Conservation (phyloP, 2,329 filamentous ascomycete genomes). For the Karstenula rhodostoma region DNA sequence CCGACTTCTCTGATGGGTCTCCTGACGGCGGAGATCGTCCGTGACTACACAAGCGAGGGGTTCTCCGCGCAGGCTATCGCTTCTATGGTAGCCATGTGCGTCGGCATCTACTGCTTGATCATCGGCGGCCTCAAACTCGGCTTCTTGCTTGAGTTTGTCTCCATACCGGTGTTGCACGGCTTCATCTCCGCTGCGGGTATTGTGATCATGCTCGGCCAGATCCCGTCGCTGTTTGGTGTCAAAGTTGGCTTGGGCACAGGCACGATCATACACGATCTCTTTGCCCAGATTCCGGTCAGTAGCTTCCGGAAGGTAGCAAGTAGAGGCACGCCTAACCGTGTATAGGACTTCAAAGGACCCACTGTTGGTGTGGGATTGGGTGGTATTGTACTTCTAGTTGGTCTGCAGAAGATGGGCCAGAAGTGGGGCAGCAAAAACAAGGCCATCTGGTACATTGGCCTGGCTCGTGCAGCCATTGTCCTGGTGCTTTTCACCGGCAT, state of each 20-base stretch:
- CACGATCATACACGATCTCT: slow-evolving; percentile 66
- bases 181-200: slow-evolving; percentile 73
- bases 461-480: slow-evolving; percentile 67
- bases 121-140: slow-evolving; percentile 70
- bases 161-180: slow-evolving; percentile 68
- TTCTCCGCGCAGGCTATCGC: slow-evolving; percentile 65
- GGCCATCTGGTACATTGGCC: slow-evolving; percentile 65
- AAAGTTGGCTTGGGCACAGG: slow-evolving; percentile 62
- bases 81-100: slow-evolving; percentile 68
- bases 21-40: slow-evolving; percentile 68
- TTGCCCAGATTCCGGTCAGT: slow-evolving; percentile 59
- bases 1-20: slow-evolving; percentile 72
- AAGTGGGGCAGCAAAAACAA: slow-evolving; percentile 67
- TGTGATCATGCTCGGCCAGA: slow-evolving; percentile 71
- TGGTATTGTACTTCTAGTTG: slow-evolving; percentile 63
- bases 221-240: slow-evolving; percentile 66
- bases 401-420: slow-evolving; percentile 66
- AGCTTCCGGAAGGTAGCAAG: too few relatives aligned
- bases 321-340: not conserved
- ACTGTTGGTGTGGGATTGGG: slow-evolving; percentile 68
- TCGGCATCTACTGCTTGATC: slow-evolving; percentile 67
- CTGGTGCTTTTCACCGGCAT: slow-evolving; percentile 70
- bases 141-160: slow-evolving; percentile 72
- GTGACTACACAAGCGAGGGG: slow-evolving; percentile 58
- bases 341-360: slow-evolving; percentile 61